phyloP scores from a whole-genome alignment of 225 moss, liverwort and hornwort genomes.

The Physcomitrium patens region DNA sequence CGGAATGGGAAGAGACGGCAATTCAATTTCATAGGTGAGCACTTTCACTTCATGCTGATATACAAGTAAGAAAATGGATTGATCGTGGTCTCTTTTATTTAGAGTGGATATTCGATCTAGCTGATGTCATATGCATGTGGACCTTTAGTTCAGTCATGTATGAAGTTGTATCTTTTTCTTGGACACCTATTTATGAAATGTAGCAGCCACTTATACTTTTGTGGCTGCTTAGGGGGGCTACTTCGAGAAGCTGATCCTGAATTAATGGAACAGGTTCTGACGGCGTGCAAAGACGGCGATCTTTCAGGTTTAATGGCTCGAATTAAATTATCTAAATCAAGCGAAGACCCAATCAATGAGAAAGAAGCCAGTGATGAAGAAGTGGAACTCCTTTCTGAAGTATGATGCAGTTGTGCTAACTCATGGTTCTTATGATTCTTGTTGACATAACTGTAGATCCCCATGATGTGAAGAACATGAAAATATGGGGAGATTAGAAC shows the following conservation, averaged over 20 bases:
- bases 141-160: neutral
- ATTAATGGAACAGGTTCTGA: slow-evolving; percentile 29
- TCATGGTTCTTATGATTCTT: no score
- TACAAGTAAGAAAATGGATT: neutral
- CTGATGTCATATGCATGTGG: neutral
- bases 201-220: slow-evolving; percentile 5
- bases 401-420: neutral
- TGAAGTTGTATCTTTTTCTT: neutral
- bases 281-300: slow-evolving; percentile 28
- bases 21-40: slow-evolving; percentile 76
- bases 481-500: neutral
- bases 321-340: neutral
- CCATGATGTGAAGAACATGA: neutral
- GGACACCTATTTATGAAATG: neutral
- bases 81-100: neutral
- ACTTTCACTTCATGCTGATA: slow-evolving; percentile 4
- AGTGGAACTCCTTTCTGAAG: neutral
- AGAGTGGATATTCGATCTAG: neutral
- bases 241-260: slow-evolving; percentile 34
- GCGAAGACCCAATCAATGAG: neutral
- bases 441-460: neutral
- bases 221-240: slow-evolving; percentile 19
- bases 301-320: neutral
- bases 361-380: neutral
- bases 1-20: slow-evolving; percentile 92